phyloP scores from a whole-genome alignment of 768 basidiomycete species.

The Lentinula detonsa region DNA sequence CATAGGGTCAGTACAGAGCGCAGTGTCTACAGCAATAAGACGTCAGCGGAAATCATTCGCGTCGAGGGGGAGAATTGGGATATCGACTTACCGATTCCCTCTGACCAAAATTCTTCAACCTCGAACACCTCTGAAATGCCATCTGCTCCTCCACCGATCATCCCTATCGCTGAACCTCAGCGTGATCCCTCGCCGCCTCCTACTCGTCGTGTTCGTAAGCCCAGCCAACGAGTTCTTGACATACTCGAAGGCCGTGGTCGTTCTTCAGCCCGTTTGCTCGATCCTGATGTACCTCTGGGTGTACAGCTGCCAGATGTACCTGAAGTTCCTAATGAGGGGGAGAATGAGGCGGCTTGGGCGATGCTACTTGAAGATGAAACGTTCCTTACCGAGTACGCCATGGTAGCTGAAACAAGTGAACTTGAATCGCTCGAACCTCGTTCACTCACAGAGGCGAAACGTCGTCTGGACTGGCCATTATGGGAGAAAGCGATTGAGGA shows the following conservation, averaged over 20 bases:
- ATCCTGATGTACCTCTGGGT: background rate
- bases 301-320: background rate
- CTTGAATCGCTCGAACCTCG: too few species aligned
- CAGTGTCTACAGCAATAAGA: conserved; percentile 5
- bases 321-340: background rate
- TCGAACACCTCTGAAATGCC: too few species aligned
- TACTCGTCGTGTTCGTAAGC: background rate
- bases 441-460: too few species aligned
- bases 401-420: too few species aligned
- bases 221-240: background rate
- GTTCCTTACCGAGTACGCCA: too few species aligned
- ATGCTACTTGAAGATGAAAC: too few species aligned
- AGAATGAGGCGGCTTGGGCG: background rate
- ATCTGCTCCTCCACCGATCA: too few species aligned
- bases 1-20: conserved; percentile 11
- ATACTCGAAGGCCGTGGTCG: background rate
- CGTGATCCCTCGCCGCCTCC: background rate
- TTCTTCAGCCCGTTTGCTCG: too few species aligned
- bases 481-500: too few species aligned
- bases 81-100: conserved; percentile 1
- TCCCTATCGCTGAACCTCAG: background rate
- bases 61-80: conserved; percentile 10
- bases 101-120: too few species aligned
- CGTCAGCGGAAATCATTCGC: conserved; percentile 1
- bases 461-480: too few species aligned